Evolutionary conservation across 352 stramenopile genomes (phyloP), one percentile per base, ranked within the genome.

Genomic region (Phytophthora multivora): DNA sequence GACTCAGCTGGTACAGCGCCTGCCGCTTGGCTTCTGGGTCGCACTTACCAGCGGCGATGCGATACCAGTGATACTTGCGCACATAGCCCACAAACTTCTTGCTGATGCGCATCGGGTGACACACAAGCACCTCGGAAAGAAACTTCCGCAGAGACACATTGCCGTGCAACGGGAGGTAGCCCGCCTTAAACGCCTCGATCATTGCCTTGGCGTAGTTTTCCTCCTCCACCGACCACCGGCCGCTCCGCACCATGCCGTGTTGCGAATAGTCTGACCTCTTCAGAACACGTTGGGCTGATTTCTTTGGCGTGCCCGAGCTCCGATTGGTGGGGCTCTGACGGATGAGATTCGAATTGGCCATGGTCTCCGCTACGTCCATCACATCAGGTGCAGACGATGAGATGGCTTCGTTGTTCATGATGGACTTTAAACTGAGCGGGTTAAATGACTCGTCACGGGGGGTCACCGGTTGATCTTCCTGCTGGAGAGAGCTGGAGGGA

Each of bases 81-180:
- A 93, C 85, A 47, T 91, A 91, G 26, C 89, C 89, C 16, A 93
- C 85, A 63, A 96, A 97, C 71, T 97, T 97, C 67, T 97, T 97
- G 59, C 87, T 96, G 63, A 97, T 93, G 50, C 89, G 83, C 89
- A 97, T 97, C 35, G 88, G 88, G 61, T 95, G 83, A 66, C 89
- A 97, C 52, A 93, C 78, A 10, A 97, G 75, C 59, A 92, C 86
- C 50, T 93, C 87, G 3, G 86, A 93, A 5, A 97, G 70, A 56
- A 95, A 97, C 61, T 90, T 92, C 50, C 89, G 85, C 30, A 96
- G 78, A 4, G 78, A 88, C 36, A 93, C 88, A 36, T 90, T 94
- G 51, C 89, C 87, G 42, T 93, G 78, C 10, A 92, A 64, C 6
- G 83, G 83, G 15, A 92, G 67, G 36, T 86, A 88, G 1, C 80